phyloP scores from a whole-genome alignment of 495 filamentous ascomycete genomes.

The Chaetomium cochliodes region DNA sequence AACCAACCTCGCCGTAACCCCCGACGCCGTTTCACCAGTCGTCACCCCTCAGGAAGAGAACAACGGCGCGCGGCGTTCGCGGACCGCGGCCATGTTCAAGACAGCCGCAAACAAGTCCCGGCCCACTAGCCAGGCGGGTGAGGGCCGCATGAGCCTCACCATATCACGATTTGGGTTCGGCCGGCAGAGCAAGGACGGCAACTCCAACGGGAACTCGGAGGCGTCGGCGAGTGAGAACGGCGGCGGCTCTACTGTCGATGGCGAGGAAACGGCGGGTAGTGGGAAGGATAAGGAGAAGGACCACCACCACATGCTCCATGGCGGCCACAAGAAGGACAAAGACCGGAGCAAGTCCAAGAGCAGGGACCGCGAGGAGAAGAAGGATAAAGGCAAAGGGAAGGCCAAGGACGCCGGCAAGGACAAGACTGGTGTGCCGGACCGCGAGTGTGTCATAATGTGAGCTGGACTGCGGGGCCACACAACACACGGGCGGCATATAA shows the following conservation, averaged over 20 bases:
- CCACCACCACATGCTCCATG: constrained; percentile 35
- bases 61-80: constrained; percentile 52
- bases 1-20: constrained; percentile 35
- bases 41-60: constrained; percentile 53
- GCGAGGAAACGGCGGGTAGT: constrained; percentile 20
- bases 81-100: constrained; percentile 59
- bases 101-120: constrained; percentile 58
- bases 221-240: constrained; percentile 39
- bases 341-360: constrained; percentile 48
- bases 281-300: constrained; percentile 27
- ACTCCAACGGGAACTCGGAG: constrained; percentile 33
- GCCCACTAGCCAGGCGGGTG: constrained; percentile 64
- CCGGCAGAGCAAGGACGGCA: constrained; percentile 51
- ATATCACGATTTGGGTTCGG: constrained; percentile 62
- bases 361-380: constrained; percentile 37
- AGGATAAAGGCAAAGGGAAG: constrained; percentile 41
- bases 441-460: constrained; percentile 62
- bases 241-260: constrained; percentile 38
- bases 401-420: constrained; percentile 33
- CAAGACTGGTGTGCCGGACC: constrained; percentile 53
- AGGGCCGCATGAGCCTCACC: constrained; percentile 64
- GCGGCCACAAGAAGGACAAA: constrained; percentile 41
- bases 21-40: constrained; percentile 39
- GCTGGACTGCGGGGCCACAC: background rate
- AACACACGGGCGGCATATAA: background rate